Evolutionary conservation across 306 rosid species (phyloP), one percentile per base, ranked within the genome.

Genomic region (Ziziphus jujuba): DNA sequence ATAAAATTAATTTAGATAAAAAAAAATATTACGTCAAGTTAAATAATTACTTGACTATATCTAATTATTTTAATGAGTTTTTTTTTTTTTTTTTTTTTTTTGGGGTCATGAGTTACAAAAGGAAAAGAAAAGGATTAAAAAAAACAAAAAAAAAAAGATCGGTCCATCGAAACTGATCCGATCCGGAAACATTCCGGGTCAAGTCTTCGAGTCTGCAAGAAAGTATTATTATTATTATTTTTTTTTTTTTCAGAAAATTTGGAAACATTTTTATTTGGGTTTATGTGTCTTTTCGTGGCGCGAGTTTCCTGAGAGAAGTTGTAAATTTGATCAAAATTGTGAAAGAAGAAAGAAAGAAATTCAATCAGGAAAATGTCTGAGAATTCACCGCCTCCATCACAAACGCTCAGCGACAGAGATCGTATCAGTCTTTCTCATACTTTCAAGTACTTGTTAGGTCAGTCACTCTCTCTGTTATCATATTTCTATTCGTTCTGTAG

Each of bases 401-500:
- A 52, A 51, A 64, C 71, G 62, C 45, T 15, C 43, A 56, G 51
- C 21, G 83, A 71, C 71, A 59, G 34, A 33, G 86, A 84, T 21
- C 50, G 78, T 7, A 63, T 85, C 65, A 79, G 81, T 84, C 79
- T 93, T 38, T 86, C 98, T 51, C 96, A 84, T 71, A 90, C 97
- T 67, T 90, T 93, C 81, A 88, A 82, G 82, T 93, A 93, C 81
- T 78, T 88, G 44, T 58, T 93, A n/a, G 99, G 99, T 93, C 62
- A 62, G 83, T 36, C 16, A 23, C 47, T 4, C 65, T 36, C 13
- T 35, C 15, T 60, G 13, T 28, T 3, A 7, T 19, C 9, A 23
- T 3, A 25, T 15, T 6, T 45, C 12, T 31, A 4, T 15, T 13
- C 28, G 34, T 49, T 65, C 58, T 66, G 51, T 59, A 33, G 2